Base-by-base conservation (phyloP, 2,329 filamentous ascomycete species). In the Canariomyces notabilis region DNA sequence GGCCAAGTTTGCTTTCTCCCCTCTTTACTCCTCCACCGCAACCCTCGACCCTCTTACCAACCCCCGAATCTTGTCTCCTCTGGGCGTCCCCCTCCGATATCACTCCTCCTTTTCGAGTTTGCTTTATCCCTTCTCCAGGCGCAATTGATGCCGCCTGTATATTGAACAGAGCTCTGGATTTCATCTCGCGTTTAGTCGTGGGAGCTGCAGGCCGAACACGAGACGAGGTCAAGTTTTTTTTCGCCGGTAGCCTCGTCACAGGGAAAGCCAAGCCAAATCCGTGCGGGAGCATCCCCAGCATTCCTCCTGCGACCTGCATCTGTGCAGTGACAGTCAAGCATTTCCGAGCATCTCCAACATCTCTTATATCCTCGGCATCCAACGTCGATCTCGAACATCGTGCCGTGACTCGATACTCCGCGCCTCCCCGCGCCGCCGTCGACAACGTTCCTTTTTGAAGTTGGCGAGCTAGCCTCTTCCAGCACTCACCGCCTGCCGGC, bases 391-490 rank as follows among this genome's bases (percentile, higher is more conserved):
- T 32, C 29, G 33, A 33, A 15, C 32, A 15, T 44, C 37, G 41
- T 39, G 37, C 31, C 38, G 26, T 21, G 15, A 31, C 42, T 37
- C 42, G 41, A 44, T 38, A 9, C 43, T 43, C 31, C 37, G 23
- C 43, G 36, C 35, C 37, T 45, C 31, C 14, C 38, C 47, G 36
- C 39, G 34, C 21, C 44, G 32, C 33, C 8, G 21, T 33, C 16
- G n/a, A n/a, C n/a, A n/a, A 39, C 53, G 41, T 40, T 54, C 48
- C 49, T 52, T 52, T 44, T 41, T 38, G 22, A 38, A 44, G 39
- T 44, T 49, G 22, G 40, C 33, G 18, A 40, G 46, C 39, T 42
- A 38, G 38, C 39, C 32, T 47, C 46, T 44, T 44, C 44, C 46
- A 11, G 18, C n/a, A 33, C 18, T 23, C 44, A 38, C 44, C 44